phyloP scores from a whole-genome alignment of 192 early-diverging fungal genomes.

The Rhizophagus clarus region DNA sequence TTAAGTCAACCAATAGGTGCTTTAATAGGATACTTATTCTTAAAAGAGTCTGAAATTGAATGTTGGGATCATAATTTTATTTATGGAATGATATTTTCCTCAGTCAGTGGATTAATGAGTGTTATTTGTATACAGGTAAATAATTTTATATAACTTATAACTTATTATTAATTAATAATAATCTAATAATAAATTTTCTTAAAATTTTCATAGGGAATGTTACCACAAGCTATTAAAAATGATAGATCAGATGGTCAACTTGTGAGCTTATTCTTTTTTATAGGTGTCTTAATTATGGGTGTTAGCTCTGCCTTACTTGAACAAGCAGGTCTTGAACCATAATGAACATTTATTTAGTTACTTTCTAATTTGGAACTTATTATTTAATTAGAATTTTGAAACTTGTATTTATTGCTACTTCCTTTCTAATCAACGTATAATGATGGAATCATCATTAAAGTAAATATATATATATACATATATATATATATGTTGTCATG shows the following conservation, averaged over 20 bases:
- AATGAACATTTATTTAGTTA: background rate
- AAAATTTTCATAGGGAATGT: conserved; percentile 10
- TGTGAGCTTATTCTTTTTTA: conserved; percentile 19
- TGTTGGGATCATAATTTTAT: conserved; percentile 24
- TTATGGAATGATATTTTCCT: conserved; percentile 13
- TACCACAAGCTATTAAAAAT: conserved; percentile 28
- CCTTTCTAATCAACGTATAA: too few relatives aligned
- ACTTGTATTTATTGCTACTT: too few relatives aligned
- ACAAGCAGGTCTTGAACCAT: background rate
- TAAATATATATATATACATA: too few relatives aligned
- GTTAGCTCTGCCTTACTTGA: conserved; percentile 18
- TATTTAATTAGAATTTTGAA: too few relatives aligned
- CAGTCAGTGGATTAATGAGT: conserved; percentile 17
- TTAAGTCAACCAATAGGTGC: conserved; percentile 58
- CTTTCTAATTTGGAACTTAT: background rate
- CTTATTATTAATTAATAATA: background rate
- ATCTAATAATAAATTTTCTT: background rate
- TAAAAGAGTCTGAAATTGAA: conserved; percentile 13
- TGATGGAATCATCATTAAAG: too few relatives aligned
- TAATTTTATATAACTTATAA: background rate
- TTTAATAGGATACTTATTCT: conserved; percentile 46
- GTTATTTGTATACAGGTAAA: conserved; percentile 22
- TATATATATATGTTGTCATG: too few relatives aligned
- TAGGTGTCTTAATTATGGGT: conserved; percentile 20
- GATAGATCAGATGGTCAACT: background rate